Evolutionary conservation across 352 stramenopile genomes (phyloP).

Genomic region (Discostella stelligera): DNA sequence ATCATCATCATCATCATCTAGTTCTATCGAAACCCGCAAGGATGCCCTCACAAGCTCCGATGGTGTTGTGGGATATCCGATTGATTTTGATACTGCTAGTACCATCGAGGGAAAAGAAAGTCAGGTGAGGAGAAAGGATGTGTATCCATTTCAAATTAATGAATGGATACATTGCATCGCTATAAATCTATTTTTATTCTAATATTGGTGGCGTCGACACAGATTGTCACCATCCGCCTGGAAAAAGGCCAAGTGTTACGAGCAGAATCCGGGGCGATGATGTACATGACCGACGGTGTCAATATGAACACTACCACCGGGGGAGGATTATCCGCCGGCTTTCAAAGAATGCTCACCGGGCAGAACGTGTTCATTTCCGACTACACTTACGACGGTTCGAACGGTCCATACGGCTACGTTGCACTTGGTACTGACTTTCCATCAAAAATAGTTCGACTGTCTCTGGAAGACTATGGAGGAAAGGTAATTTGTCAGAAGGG

Average conservation of each 20-base stretch:
- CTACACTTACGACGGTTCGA: slow-evolving; percentile 65
- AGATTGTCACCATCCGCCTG: slow-evolving; percentile 83
- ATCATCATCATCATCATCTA: slow-evolving; percentile 10
- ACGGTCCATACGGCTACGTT: slow-evolving; percentile 73
- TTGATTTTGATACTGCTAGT: slow-evolving; percentile 64
- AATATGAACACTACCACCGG: slow-evolving; percentile 89
- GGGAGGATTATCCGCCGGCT: slow-evolving; percentile 87
- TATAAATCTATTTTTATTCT: background rate
- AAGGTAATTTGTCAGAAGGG: slow-evolving; percentile 90
- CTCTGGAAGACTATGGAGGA: slow-evolving; percentile 87
- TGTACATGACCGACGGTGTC: slow-evolving; percentile 94
- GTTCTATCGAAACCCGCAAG: slow-evolving; percentile 15
- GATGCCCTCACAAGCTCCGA: slow-evolving; percentile 37
- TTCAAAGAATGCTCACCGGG: slow-evolving; percentile 82
- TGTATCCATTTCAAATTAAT: background rate
- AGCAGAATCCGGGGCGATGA: slow-evolving; percentile 90
- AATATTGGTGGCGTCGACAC: background rate
- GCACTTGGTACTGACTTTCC: slow-evolving; percentile 86
- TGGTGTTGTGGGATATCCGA: slow-evolving; percentile 43
- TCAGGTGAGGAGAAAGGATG: slow-evolving; percentile 34
- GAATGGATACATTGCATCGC: background rate
- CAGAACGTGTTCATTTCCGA: slow-evolving; percentile 70
- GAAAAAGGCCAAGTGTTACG: slow-evolving; percentile 89
- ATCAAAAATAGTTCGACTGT: slow-evolving; percentile 88
- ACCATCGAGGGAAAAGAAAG: slow-evolving; percentile 74